Conservation (phyloP, 495 filamentous ascomycete species). For the Aspergillus sclerotioniger region DNA sequence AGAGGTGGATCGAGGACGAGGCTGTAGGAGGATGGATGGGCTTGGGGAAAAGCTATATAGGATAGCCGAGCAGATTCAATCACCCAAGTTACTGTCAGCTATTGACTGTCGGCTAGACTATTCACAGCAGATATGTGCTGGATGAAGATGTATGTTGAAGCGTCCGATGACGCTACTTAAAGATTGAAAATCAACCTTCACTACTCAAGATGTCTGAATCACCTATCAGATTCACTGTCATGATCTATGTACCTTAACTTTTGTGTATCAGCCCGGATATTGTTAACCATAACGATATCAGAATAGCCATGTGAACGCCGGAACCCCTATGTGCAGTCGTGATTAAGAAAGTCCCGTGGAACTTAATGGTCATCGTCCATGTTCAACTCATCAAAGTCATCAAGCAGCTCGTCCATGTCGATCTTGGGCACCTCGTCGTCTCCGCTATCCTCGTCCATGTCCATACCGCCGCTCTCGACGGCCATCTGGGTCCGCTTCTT, state of each 20-base stretch:
- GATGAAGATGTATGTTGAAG: too few relatives aligned
- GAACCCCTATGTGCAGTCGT: conserved; percentile 7
- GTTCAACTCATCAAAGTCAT: conserved; percentile 82
- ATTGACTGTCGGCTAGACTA: too few relatives aligned
- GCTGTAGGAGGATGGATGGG: too few relatives aligned
- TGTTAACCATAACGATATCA: background rate
- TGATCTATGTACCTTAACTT: conserved; percentile 4
- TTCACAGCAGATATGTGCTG: too few relatives aligned
- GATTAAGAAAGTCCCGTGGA: conserved; percentile 2
- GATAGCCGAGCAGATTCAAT: too few relatives aligned
- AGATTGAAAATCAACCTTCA: background rate
- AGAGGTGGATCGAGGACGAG: too few relatives aligned
- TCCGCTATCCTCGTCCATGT: conserved; percentile 63
- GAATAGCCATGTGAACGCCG: conserved; percentile 1
- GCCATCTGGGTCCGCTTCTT: conserved; percentile 55
- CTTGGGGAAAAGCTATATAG: too few relatives aligned
- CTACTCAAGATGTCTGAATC: background rate
- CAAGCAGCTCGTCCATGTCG: conserved; percentile 78
- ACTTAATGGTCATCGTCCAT: conserved; percentile 52
- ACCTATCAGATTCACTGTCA: background rate
- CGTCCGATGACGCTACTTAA: too few relatives aligned
- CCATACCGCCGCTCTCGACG: conserved; percentile 34
- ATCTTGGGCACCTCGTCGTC: conserved; percentile 75
- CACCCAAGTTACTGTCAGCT: too few relatives aligned
- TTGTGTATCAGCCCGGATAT: background rate